Base-by-base conservation (phyloP, 441 rosid genomes). In the Pelargonium cotyledonis region DNA sequence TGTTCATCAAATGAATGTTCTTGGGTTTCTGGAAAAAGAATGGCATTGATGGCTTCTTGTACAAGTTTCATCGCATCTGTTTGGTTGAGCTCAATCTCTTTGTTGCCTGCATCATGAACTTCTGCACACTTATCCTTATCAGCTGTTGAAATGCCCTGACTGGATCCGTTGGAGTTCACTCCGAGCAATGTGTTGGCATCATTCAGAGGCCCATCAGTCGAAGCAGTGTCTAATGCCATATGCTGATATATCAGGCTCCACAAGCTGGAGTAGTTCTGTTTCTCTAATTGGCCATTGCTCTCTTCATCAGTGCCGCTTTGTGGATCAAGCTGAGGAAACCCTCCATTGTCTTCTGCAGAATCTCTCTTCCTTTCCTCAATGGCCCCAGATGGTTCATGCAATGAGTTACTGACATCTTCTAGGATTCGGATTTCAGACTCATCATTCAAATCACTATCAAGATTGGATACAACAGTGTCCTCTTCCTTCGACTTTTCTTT, bases 11-110 rank as follows among this genome's bases (percentile, higher is more conserved):
- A 76, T n/a, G 88, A 81, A 71, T 80, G 79, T 66, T 89, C 92
- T 12, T 89, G 92, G 55, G 86, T 85, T 73, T 90, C 92, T 65
- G 62, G 62, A 8, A 84, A 78, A 41, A 90, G 93, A 74, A 92
- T 85, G 75, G 83, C 86, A 73, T 81, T 91, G 26, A 95, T 85
- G 14, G 96, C 98, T 80, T 88, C 90, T 78, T 83, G 84, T 46
- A 95, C 91, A 72, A 90, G 73, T 79, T 83, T 85, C 73, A 95
- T 74, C 47, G 93, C 92, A 63, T 83, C 87, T 7, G 77, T 79
- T 71, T 83, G 85, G 76, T 75, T 76, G 14, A 75, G 76, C 67
- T 82, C 84, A 72, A 69, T 69, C 64, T 77, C 80, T 65, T 16
- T 71, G 71, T 57, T 57, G 64, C 66, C 76, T 67, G 64, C 81